Evolutionary conservation across 768 basidiomycete genomes (phyloP), one percentile per base, ranked within the genome.

Genomic region (Strobilomyces confusus): DNA sequence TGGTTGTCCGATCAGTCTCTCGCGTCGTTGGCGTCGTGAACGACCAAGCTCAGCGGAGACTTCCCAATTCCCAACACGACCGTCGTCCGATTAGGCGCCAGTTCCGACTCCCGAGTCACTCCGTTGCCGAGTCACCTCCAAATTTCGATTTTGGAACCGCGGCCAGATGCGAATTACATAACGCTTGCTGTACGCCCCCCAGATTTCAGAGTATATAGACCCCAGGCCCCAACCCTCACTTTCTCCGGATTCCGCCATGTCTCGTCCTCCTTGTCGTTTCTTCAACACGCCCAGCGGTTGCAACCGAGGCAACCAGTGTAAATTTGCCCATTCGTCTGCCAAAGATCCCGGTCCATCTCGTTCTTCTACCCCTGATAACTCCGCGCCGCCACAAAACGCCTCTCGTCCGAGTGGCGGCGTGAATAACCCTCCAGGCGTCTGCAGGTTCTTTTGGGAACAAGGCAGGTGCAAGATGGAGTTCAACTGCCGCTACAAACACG

Each of bases 391-490:
- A 47, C 49, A 56, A 30, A 9, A 2, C 33, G 14, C n/a, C 17
- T 7, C 37, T 20, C 52, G 26, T 50, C 37, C 62, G 42, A 36
- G 20, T 30, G 38, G 55, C 29, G 22, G 48, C 12, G 53, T 51
- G 4, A 55, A 26, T 20, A 9, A 49, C n/a, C 66, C 69, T 41
- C 56, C 49, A n/a, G 78, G 78, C 2, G 66, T 72, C 9, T 84
- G 82, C 65, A 64, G 56, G 23, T 76, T 64, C 57, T 83, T 68
- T 59, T 83, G 79, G 79, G 64, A 69, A 1, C 64, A 58, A 1
- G 82, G 80, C 11, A 65, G 55, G 38, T 84, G 82, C 63, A 72
- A 57, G n/a, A 63, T 63, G 14, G 78, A 75, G 43, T 80, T 78
- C 48, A 58, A 61, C 1, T 84, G 82, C 63, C 68, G 58, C 33